phyloP scores from a whole-genome alignment of 2,329 filamentous ascomycete species.

The Monosporascus ibericus region DNA sequence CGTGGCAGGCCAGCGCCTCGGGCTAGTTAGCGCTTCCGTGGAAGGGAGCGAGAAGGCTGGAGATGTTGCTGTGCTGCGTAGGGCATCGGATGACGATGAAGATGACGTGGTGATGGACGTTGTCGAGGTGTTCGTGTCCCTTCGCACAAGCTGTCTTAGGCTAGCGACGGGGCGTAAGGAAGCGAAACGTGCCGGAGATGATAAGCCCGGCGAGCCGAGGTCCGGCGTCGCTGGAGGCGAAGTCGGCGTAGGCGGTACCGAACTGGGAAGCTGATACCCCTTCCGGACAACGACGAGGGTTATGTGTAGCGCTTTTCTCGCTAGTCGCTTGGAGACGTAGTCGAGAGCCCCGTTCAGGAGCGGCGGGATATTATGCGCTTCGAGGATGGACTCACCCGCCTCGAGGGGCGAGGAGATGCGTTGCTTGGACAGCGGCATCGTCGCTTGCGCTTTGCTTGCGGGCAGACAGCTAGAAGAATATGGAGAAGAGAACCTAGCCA shows the following conservation, averaged over 20 bases:
- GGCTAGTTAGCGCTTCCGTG: slow-evolving; percentile 14
- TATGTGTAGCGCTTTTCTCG: slow-evolving; percentile 48
- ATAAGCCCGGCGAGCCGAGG: slow-evolving; percentile 23
- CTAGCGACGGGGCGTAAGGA: slow-evolving; percentile 23
- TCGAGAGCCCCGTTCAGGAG: slow-evolving; percentile 50
- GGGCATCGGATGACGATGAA: slow-evolving; percentile 13
- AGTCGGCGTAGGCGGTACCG: slow-evolving; percentile 25
- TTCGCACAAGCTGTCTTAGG: slow-evolving; percentile 34
- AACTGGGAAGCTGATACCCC: slow-evolving; percentile 47
- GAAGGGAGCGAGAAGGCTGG: slow-evolving; percentile 16
- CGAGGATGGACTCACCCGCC: slow-evolving; percentile 54
- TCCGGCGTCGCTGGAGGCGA: slow-evolving; percentile 24
- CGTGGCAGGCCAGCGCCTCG: slow-evolving; percentile 26
- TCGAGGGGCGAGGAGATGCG: slow-evolving; percentile 58
- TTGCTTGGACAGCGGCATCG: slow-evolving; percentile 41
- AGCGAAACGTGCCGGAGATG: slow-evolving; percentile 24
- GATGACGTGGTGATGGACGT: slow-evolving; percentile 24
- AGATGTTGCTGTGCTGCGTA: slow-evolving; percentile 7
- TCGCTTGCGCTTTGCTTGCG: not conserved
- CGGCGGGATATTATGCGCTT: slow-evolving; percentile 51
- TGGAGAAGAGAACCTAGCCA: too few relatives aligned
- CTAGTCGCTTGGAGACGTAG: slow-evolving; percentile 50
- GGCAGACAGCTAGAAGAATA: too few relatives aligned
- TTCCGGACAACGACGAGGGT: slow-evolving; percentile 52
- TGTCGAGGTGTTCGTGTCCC: slow-evolving; percentile 28